Base-by-base conservation (phyloP, 1,139 yeast species). In the Yamadazyma trypodendri region DNA sequence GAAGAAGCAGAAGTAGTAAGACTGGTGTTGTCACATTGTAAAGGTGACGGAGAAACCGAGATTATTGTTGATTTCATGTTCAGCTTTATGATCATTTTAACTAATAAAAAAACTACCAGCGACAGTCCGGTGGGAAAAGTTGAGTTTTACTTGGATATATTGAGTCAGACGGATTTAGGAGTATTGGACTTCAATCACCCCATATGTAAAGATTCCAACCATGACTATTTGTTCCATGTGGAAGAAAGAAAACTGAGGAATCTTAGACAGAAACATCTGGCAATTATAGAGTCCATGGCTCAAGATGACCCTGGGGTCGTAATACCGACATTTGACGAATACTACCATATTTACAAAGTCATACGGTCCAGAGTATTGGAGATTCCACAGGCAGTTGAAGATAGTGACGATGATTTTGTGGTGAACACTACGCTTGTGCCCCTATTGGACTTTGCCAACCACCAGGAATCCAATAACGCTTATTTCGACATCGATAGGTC, bases 401-500 rank as follows among this genome's bases (percentile, higher is more conserved):
- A 35, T 6, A 23, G 34, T 15, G 47, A 44, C 21, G 58, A 55
- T 11, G 75, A 71, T 34, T 82, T 63, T 45, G 55, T 59, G 8
- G 76, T 77, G 5, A 71, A 76, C 37, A 68, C 79, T 0, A 72
- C 86, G 0, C 55, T 83, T 39, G 86, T 83, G 0, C 89, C 92
- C 0, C 46, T 80, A 1, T 52, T 83, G 24, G 92, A 83, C 54
- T 83, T 77, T 64, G 85, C 75, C 4, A 83, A 83, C 51, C 92
- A 83, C 52, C 60, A 59, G 32, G 60, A 56, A 29, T 27, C 43
- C 6, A 59, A 63, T 34, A 81, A 79, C 54, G 75, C 84, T 0
- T 70, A 65, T 46, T 83, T 81, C 58, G 92, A 83, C 53, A 68
- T 81, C 11, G 88, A 81, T 52, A 60, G 68, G 16, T 31, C 39